Base-by-base conservation (phyloP, 75 land plant species). In the Gnetum montanum region DNA sequence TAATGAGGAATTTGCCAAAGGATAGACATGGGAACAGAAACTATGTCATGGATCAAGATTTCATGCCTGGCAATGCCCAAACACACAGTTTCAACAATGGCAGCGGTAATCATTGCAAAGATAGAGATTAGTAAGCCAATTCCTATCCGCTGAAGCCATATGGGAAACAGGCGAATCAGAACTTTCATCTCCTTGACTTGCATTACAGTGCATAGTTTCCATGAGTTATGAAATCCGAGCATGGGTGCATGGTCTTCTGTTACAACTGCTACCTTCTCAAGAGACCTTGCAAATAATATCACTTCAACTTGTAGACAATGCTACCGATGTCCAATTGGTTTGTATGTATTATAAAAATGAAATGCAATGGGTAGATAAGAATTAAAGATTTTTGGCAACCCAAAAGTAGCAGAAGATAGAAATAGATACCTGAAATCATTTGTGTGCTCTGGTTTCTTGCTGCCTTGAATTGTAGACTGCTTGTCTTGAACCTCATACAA, bases 111-210 rank as follows among this genome's bases (percentile, higher is more conserved):
- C 93, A 92, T 87, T n/a, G 89, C 34, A 19, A 83, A 44, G n/a
- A 79, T 77, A 26, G 97, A 87, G 4, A 92, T 64, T 8, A 74
- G 59, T 6, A 92, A 70, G 4, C 97, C 97, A 49, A 87, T 82
- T 0, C 94, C 97, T 70, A 92, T 92, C 4, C 97, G 60, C 31
- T 88, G 92, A 11, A 92, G 81, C 88, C 87, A 86, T 4, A 91
- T 65, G 4, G 97, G 97, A 4, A 83, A 69, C 57, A 91, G 36
- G 6, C 85, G 70, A 37, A 91, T 36, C 1, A 90, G 46, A 31
- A 70, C 46, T 75, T 90, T 90, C n/a, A 85, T 66, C 61, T 90
- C 96, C 46, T 90, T 91, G 10, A 90, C 88, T 65, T 90, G 96
- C 20, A 87, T 86, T 13, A 90, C 85, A 0, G 96, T 80, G 63